Conservation (phyloP, 805 yeast genomes). For the Myxozyma sirexii region DNA sequence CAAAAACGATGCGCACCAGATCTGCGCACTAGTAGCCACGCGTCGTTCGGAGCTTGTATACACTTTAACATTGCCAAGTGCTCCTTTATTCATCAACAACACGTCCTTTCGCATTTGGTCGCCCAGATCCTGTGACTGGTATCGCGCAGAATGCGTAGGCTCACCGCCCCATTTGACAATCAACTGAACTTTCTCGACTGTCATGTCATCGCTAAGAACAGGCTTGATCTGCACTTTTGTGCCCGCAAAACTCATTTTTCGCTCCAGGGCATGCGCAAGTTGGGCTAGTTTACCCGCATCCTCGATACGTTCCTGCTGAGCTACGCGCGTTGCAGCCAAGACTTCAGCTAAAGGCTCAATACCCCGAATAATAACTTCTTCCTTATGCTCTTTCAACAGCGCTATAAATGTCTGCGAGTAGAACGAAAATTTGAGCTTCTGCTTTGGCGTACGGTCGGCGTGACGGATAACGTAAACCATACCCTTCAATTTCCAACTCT, state of each 20-base stretch:
- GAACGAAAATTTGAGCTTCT: conserved; percentile 94
- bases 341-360: conserved; percentile 84
- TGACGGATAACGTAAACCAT: conserved; percentile 89
- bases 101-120: conserved; percentile 94
- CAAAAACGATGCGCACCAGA: conserved; percentile 77
- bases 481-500: conserved; percentile 94
- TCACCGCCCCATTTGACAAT: conserved; percentile 99
- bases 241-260: conserved; percentile 89
- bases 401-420: conserved; percentile 84
- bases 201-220: conserved; percentile 56
- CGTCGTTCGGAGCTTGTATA: conserved; percentile 93
- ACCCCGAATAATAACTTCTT: conserved; percentile 92
- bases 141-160: conserved; percentile 95
- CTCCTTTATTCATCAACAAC: conserved; percentile 78
- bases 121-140: conserved; percentile 93
- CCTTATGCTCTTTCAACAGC: conserved; percentile 87
- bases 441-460: conserved; percentile 98
- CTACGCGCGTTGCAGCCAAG: conserved; percentile 77
- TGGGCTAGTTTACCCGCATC: conserved; percentile 76
- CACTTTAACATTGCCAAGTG: conserved; percentile 81
- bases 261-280: conserved; percentile 79
- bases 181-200: conserved; percentile 92
- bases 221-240: conserved; percentile 97
- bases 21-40: conserved; percentile 87
- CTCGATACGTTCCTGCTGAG: conserved; percentile 69